Evolutionary conservation across 495 filamentous ascomycete genomes (phyloP), one percentile per base, ranked within the genome.

Genomic region (Aspergillus diversus): DNA sequence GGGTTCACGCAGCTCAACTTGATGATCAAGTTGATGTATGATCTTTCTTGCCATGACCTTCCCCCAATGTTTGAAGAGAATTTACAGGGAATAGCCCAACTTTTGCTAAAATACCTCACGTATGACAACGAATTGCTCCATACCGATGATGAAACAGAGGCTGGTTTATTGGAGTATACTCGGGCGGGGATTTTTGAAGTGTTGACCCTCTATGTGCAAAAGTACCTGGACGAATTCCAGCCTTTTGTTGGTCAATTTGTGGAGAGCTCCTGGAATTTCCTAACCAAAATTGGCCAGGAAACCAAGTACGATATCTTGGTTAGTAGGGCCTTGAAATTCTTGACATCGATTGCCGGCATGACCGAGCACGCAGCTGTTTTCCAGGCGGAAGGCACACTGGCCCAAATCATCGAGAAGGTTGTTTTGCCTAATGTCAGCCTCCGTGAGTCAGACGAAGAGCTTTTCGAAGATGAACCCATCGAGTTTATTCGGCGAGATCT

Each of bases 401-500:
- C 83, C 31, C 89, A 97, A 68, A 89, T 99, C 31, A 89, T 97
- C 37, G 91, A 97, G 74, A 96, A 96, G 77, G 96, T 97, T 32
- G 88, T 99, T 50, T 76, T 99, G 57, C 96, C 96, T 37, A 99
- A 97, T 65, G 86, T 98, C 56, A 87, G 86, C 12, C 82, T 99
- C 27, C 86, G 96, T 47, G 92, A 96, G 64, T 92, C 93, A 3
- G 96, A 99, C 61, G 87, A 96, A 62, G 96, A 99, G 71, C 81
- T 96, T 39, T 97, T 98, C 66, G 96, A 98, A 71, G 96, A 99
- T 69, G 96, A 99, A 73, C 96, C 96, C 4, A 97, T 99, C 71
- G 96, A 99, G 72, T 99, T 96, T 75, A 98, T 98, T 69, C 84
- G 96, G 56, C 87, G 92, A 63, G 94, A 99, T 73, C 83, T 99